Conservation (phyloP, 352 stramenopile species). For the Pythium aphanidermatum region DNA sequence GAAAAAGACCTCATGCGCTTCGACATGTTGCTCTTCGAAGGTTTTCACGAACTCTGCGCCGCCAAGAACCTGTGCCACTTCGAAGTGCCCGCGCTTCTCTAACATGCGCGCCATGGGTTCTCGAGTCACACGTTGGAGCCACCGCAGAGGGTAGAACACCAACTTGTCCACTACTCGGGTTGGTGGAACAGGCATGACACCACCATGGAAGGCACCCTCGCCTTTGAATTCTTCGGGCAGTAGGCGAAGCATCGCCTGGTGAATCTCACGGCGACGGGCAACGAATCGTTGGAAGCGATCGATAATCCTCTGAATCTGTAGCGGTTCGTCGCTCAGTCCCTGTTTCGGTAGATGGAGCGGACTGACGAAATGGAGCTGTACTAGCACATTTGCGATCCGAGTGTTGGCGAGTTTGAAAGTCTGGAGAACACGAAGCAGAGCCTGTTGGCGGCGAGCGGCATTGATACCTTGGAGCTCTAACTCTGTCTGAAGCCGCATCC, state of each 20-base stretch:
- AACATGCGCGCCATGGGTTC: constrained; percentile 42
- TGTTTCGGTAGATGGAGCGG: constrained; percentile 37
- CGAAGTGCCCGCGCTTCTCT: constrained; percentile 39
- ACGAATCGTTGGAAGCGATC: constrained; percentile 48
- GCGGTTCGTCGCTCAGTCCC: constrained; percentile 46
- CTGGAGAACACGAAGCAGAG: constrained; percentile 37
- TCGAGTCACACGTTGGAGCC: constrained; percentile 42
- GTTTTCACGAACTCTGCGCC: constrained; percentile 60
- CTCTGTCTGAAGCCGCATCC: constrained; percentile 52
- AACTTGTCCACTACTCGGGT: constrained; percentile 53
- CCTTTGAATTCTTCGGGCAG: constrained; percentile 49
- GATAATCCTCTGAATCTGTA: constrained; percentile 50
- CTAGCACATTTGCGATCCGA: constrained; percentile 54
- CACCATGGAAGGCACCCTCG: constrained; percentile 20
- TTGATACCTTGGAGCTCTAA: constrained; percentile 64
- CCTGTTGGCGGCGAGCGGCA: constrained; percentile 49
- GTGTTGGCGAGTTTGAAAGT: constrained; percentile 62
- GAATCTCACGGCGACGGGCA: constrained; percentile 47
- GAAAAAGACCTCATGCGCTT: constrained; percentile 45
- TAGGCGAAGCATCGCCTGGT: constrained; percentile 39
- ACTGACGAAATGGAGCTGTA: constrained; percentile 59
- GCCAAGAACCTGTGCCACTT: constrained; percentile 51
- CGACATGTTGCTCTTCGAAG: constrained; percentile 61
- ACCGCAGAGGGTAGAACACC: constrained; percentile 55
- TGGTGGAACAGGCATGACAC: constrained; percentile 49